A percentile compares a stretch with the other conserved stretches of the same genome.
Conservation (phyloP, 2,329 filamentous ascomycete species). For the Penicillium paneum region DNA sequence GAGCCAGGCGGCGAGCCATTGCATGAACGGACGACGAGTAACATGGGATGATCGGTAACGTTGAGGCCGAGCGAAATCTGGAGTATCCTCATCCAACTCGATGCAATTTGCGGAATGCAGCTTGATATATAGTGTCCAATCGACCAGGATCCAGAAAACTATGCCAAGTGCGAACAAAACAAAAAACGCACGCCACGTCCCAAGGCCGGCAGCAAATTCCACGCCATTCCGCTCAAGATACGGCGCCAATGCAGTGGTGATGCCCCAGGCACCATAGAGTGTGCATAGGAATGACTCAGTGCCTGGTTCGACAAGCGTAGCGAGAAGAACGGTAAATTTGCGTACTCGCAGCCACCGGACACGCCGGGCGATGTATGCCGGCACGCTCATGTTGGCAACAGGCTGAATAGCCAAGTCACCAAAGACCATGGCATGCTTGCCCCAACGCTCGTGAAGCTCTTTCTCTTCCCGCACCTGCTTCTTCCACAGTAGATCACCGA, state of each 20-base stretch:
- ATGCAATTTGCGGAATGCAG: conserved; percentile 72
- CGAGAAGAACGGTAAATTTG: conserved; percentile 87
- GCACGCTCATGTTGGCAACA: conserved; percentile 73
- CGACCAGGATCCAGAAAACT: conserved; percentile 67
- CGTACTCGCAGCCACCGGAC: conserved; percentile 88
- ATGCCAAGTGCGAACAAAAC: conserved; percentile 66
- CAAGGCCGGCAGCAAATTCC: conserved; percentile 51
- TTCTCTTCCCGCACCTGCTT: conserved; percentile 36
- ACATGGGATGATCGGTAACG: conserved; percentile 39
- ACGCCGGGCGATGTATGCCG: conserved; percentile 73
- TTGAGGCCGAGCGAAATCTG: conserved; percentile 63
- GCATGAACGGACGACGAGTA: conserved; percentile 56
- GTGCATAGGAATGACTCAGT: conserved; percentile 86
- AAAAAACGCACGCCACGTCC: conserved; percentile 65
- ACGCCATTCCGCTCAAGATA: conserved; percentile 51
- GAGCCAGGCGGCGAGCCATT: conserved; percentile 81
- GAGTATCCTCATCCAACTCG: conserved; percentile 68
- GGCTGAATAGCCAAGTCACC: conserved; percentile 90
- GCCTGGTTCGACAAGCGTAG: conserved; percentile 88
- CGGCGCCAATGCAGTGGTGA: conserved; percentile 64
- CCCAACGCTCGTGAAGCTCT: conserved; percentile 47
- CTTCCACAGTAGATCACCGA: conserved; percentile 87
- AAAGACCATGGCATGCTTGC: conserved; percentile 78
- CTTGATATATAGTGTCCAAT: conserved; percentile 69
- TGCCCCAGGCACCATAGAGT: conserved; percentile 71